A percentile compares a stretch with the other conserved stretches of the same genome.
phyloP scores from a whole-genome alignment of 2,329 filamentous ascomycete genomes.

The Trichoderma brevicompactum region DNA sequence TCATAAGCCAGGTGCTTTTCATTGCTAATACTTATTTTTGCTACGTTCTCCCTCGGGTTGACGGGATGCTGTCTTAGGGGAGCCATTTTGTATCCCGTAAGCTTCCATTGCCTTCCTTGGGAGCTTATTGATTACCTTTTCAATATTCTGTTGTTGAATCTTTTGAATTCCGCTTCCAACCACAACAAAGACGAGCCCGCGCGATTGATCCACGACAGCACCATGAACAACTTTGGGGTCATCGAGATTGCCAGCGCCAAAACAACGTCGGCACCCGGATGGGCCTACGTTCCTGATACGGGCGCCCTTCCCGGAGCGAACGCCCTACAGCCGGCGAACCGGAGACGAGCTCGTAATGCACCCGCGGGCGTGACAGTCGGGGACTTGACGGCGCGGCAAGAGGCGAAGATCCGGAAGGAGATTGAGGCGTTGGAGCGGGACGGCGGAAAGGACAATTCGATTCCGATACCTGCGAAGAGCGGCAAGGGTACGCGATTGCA shows the following conservation, averaged over 20 bases:
- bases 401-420: slow-evolving; percentile 79
- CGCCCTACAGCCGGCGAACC: slow-evolving; percentile 57
- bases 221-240: slow-evolving; percentile 74
- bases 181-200: not conserved
- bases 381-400: slow-evolving; percentile 79
- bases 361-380: slow-evolving; percentile 55
- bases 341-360: slow-evolving; percentile 72
- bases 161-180: not conserved
- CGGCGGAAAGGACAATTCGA: slow-evolving; percentile 72
- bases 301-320: slow-evolving; percentile 59
- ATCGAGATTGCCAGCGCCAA: slow-evolving; percentile 77
- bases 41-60: not conserved
- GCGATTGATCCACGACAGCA: slow-evolving; percentile 25
- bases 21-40: not conserved
- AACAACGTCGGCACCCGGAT: slow-evolving; percentile 76
- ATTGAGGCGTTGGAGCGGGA: slow-evolving; percentile 84
- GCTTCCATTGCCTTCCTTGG: not conserved
- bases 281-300: slow-evolving; percentile 87
- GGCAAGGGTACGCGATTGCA: slow-evolving; percentile 43
- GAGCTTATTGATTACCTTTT: not conserved
- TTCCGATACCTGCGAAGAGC: slow-evolving; percentile 66
- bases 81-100: not conserved
- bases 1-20: not conserved
- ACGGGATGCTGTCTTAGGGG: slow-evolving; percentile 6
- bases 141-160: not conserved